Conservation (phyloP, 1,139 yeast species). For the Tardiomyces depauwii region DNA sequence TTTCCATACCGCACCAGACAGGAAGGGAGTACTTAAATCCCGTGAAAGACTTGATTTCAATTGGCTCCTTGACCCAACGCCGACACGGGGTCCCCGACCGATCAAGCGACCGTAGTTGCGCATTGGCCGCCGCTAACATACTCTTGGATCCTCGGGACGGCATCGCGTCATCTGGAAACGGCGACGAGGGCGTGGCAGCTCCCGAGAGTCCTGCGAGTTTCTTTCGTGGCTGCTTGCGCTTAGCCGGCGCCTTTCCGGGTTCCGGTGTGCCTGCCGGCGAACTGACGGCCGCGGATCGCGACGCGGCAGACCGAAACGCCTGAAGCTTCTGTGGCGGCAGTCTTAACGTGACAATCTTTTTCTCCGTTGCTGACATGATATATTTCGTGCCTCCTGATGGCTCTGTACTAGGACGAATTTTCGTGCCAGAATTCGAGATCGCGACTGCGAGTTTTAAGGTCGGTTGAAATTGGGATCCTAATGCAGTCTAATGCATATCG, state of each 20-base stretch:
- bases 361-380: not conserved
- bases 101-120: constrained; percentile 29
- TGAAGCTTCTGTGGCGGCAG: not conserved
- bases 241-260: not conserved
- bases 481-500: no score
- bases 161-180: not conserved
- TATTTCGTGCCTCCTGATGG: no score
- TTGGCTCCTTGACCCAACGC: constrained; percentile 40
- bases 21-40: constrained; percentile 41
- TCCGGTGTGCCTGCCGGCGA: not conserved
- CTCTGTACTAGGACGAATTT: no score
- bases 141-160: not conserved
- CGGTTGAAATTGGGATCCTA: no score
- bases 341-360: not conserved
- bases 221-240: not conserved
- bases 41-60: constrained; percentile 45
- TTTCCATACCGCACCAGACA: constrained; percentile 29
- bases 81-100: constrained; percentile 32
- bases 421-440: no score
- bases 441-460: no score
- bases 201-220: not conserved
- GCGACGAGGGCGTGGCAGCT: not conserved
- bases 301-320: not conserved
- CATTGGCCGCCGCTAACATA: constrained; percentile 7
- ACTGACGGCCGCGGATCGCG: not conserved